Evolutionary conservation across 441 rosid genomes (phyloP), one percentile per base, ranked within the genome.

Genomic region (Pelargonium fulgidum): DNA sequence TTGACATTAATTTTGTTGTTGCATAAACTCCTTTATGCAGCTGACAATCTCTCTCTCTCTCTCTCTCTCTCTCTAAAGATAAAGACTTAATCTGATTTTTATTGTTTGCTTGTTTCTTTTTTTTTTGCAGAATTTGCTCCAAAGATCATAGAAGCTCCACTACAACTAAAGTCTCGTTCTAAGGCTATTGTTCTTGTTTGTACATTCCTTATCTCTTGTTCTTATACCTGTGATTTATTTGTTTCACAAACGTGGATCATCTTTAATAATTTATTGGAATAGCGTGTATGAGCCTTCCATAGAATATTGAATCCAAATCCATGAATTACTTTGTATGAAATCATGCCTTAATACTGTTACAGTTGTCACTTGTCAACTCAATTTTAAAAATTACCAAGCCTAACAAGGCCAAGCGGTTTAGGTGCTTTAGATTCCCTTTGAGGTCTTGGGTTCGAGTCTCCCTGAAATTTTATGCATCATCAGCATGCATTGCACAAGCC

Each of bases 131-230:
- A 83, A 77, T 54, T 76, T 63, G 73, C 73, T 67, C 78, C 85
- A 42, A 81, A 73, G 73, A 65, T 77, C 71, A 70, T 86, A 73
- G 86, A 84, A 75, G 79, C 82, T 75, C 9, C 72, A 24, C 75
- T 64, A 44, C 81, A 84, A 73, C 56, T 78, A 65, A 83, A 80
- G 50, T 83, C 87, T 68, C 77, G 73, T 79, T 81, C 90, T 19
- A 82, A 82, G 85, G 85, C 96, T 77, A 70, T 90, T 85, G 81
- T 94, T 80, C 93, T 94, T 86, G 99, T 94, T 85, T 91, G 99
- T 91, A 89, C 90, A 87, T 88, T 82, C 79, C 92, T 85, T 75
- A 58, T 79, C 83, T 75, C 16, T 66, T 52, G 63, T 61, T 68
- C 70, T 75, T 70, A 17, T 64, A 17, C 4, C 4, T 29, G 36